Base-by-base conservation (phyloP, 371 early-diverging fungal species). In the Mucor saturninus region DNA sequence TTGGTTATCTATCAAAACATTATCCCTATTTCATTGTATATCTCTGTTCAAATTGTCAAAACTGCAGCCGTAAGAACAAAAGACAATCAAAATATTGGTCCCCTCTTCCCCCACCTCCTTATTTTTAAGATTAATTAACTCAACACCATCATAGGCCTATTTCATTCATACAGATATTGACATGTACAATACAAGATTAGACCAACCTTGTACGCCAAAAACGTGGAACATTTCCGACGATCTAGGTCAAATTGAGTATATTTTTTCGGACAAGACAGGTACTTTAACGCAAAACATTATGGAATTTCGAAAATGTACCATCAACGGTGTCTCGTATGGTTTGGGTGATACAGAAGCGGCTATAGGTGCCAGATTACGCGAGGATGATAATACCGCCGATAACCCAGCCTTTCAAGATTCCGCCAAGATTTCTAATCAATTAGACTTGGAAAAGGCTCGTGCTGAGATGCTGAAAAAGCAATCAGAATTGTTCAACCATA, bases 191-290 rank as follows among this genome's bases (percentile, higher is more conserved):
- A 88, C 85, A 46, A 80, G 85, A 26, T 75, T 86, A 8, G 88
- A 96, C 65, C 86, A 88, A 45, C 88, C 92, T 1, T 94, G 95
- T 74, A 81, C 87, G 10, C 93, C 96, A 15, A 89, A 93, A 64
- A 91, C 94, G 35, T 96, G 96, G 91, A 96, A 88, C 58, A 84
- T 92, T 35, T 89, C 91, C 10, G 93, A 92, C 56, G 91, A 92
- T 59, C 72, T 90, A 15, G 92, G 99, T 11, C 93, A 94, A 69
- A 91, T 98, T 48, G 94, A 97, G 67, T 97, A 95, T 80, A 89
- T 98, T 35, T 93, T 98, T 63, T 91, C 93, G 6, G 98, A 98
- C 79, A 98, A 98, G 63, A 91, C 93, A 0, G 93, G 93, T 4
- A 93, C 93, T 1, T 66, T 93, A 40, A 93, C 93, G 2, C 88